Evolutionary conservation across 345 rosid genomes (phyloP), one percentile per base, ranked within the genome.

Genomic region (Aquilaria sinensis): DNA sequence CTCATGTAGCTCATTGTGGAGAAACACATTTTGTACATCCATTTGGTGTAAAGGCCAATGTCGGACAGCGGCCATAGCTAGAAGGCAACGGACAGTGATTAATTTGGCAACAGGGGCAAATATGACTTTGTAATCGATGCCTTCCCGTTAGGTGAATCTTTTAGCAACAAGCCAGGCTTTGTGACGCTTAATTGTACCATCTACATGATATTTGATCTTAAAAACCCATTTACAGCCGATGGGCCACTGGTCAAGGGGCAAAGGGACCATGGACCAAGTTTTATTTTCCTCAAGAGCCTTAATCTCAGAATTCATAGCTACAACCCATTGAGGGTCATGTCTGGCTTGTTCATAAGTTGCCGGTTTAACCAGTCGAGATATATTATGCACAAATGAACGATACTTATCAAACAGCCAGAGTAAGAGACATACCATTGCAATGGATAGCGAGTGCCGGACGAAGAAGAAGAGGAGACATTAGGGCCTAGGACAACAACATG

Each of bases 21-120:
- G n/a, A 33, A 63, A 63, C 2, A 37, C 12, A 23, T 63, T 63
- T 52, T 62, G 50, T 1, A 62, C 49, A 14, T 62, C 48, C 48
- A 51, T 62, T 0, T 62, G 47, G 0, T n/a, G 57, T 6, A 63
- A 54, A 12, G 14, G 60, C 60, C 60, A 31, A 56, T 34, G 12
- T 11, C 34, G 10, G 2, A 29, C 15, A 11, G 9, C 10, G 2
- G 63, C 63, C 4, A 60, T 6, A 16, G 34, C 50, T 4, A 60
- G 1, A 1, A 60, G 32, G 13, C 51, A 46, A 2, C 3, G 7
- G 3, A 47, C 13, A 46, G 12, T 46, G 14, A 14, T 37, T 12
- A 60, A 13, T 47, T 46, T 60, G 11, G 62, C 9, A 15, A 58
- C 30, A 6, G 2, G 49, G 1, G 50, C 62, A 58, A 58, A 58